Percentiles rank a stretch among this genome's conserved stretches.
Conservation (phyloP, 441 rosid species). For the Omphalea diandra region DNA sequence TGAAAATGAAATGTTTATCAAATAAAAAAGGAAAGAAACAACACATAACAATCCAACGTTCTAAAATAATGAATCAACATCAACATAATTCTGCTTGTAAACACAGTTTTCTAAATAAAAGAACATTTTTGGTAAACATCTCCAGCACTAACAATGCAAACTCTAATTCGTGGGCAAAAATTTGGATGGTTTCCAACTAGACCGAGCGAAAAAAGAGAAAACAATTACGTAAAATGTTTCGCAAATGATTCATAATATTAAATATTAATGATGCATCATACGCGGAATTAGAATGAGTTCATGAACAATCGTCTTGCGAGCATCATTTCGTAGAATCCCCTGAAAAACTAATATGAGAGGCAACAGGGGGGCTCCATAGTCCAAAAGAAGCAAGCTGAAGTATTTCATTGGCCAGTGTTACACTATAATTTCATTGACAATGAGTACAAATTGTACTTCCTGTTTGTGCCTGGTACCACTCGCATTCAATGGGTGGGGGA, state of each 20-base stretch:
- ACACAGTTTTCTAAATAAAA: not conserved
- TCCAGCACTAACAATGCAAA: not conserved
- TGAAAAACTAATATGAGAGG: too few species aligned
- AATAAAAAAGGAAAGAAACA: not conserved
- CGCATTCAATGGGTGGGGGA: not conserved
- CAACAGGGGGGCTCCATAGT: too few species aligned
- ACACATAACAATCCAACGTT: not conserved
- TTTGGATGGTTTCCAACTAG: slow-evolving; percentile 1
- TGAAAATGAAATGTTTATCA: not conserved
- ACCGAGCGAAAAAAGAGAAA: not conserved
- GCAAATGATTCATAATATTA: not conserved
- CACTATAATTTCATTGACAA: not conserved
- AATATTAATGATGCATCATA: not conserved
- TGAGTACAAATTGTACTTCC: too few species aligned
- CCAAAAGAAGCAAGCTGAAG: not conserved
- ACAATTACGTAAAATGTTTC: not conserved
- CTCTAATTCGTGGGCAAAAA: not conserved
- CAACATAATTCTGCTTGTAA: not conserved
- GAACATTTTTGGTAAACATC: not conserved
- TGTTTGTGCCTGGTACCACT: not conserved
- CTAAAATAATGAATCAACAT: not conserved
- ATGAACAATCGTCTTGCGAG: not conserved
- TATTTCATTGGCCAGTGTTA: not conserved
- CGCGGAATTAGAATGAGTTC: not conserved
- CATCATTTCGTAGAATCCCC: too few species aligned